Conservation (phyloP, 2,329 filamentous ascomycete genomes). For the Helotiales sp. region DNA sequence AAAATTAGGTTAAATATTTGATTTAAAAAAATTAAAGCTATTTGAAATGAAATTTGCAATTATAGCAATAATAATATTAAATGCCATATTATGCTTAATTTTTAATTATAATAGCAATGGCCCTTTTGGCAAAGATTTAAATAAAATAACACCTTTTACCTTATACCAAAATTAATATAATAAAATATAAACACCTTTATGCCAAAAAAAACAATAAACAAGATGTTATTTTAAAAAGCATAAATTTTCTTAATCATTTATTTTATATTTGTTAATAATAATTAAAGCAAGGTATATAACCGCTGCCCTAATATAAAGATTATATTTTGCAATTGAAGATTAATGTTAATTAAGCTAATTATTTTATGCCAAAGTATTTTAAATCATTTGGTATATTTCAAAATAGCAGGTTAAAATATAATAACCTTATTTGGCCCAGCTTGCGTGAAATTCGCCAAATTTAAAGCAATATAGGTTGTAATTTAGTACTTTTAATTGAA, state of each 20-base stretch:
- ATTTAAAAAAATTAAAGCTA: conserved; percentile 12
- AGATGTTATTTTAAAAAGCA: conserved; percentile 35
- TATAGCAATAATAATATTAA: conserved; percentile 32
- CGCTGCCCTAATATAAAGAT: conserved; percentile 31
- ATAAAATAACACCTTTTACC: conserved; percentile 23
- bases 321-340: neutral
- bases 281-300: conserved; percentile 30
- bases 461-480: conserved; percentile 25
- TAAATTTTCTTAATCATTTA: conserved; percentile 20
- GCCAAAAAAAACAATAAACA: conserved; percentile 19
- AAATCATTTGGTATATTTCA: conserved; percentile 31
- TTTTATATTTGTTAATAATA: conserved; percentile 17
- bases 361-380: conserved; percentile 32
- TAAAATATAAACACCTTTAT: conserved; percentile 34
- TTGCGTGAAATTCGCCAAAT: conserved; percentile 25
- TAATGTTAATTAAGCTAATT: conserved; percentile 23
- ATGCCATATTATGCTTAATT: conserved; percentile 32
- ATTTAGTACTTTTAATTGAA: conserved; percentile 32
- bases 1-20: conserved; percentile 25
- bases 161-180: conserved; percentile 17
- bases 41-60: conserved; percentile 34
- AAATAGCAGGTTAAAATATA: conserved; percentile 33
- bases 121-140: conserved; percentile 24
- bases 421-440: conserved; percentile 29
- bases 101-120: conserved; percentile 36